These are phyloP conservation scores for Serendipita indica DNA, from an alignment of 768 basidiomycete genomes.

Conservation along the genomic window DNA sequence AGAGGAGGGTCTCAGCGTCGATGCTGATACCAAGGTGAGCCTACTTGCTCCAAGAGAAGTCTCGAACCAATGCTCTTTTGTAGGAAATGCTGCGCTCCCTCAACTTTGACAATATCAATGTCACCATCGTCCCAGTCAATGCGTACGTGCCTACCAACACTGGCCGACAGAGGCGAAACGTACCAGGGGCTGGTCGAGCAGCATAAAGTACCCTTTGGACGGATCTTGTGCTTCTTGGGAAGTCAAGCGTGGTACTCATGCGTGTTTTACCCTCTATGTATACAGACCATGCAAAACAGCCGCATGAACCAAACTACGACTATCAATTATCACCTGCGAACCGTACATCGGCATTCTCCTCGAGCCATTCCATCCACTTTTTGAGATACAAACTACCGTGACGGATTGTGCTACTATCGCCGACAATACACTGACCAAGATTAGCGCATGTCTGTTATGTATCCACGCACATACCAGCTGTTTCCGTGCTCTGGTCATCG, in stretches of 20 bases:
- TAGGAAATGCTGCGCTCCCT: constrained; percentile 79
- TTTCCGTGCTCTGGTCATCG: constrained; percentile 82
- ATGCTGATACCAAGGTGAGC: constrained; percentile 82
- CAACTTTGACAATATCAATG: constrained; percentile 87
- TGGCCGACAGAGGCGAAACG: constrained; percentile 52
- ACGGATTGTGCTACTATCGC: constrained; percentile 81
- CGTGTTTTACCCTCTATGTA: constrained; percentile 1
- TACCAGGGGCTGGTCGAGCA: constrained; percentile 69
- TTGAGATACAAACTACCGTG: constrained; percentile 77
- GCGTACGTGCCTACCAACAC: constrained; percentile 46
- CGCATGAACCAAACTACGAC: neutral
- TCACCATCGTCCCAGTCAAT: constrained; percentile 55
- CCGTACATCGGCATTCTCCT: constrained; percentile 77
- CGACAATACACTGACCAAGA: constrained; percentile 63
- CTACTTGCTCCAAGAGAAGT: neutral
- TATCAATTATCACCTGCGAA: constrained; percentile 43
- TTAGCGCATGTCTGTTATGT: constrained; percentile 12
- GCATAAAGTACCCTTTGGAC: too few species aligned
- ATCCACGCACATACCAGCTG: constrained; percentile 50
- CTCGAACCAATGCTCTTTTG: neutral
- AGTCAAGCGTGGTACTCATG: neutral
- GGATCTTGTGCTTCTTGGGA: too few species aligned
- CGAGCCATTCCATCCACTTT: constrained; percentile 84
- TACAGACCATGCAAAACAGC: neutral
- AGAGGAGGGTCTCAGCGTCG: constrained; percentile 62